Conservation (phyloP, 257 asterid genomes). For the Dorcoceras hygrometricum region DNA sequence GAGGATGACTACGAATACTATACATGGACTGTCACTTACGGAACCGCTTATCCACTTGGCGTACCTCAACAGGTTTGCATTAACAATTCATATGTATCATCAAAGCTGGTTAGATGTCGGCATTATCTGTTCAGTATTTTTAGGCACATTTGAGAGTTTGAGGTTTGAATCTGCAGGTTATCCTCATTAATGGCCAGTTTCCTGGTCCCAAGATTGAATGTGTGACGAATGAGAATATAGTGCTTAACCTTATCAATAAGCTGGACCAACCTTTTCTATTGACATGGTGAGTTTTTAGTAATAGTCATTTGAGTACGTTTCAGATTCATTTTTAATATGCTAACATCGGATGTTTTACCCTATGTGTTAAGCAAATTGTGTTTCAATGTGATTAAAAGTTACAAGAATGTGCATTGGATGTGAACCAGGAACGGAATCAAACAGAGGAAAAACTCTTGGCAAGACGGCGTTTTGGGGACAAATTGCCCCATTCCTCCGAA, state of each 20-base stretch:
- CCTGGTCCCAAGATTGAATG: conserved; percentile 86
- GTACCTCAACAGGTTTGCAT: conserved; percentile 65
- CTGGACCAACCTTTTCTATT: conserved; percentile 81
- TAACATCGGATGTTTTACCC: too few species aligned
- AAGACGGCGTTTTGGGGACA: conserved; percentile 94
- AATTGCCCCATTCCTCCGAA: conserved; percentile 89
- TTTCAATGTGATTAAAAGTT: too few species aligned
- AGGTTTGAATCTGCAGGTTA: conserved; percentile 52
- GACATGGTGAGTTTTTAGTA: conserved; percentile 62
- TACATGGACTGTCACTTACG: conserved; percentile 89
- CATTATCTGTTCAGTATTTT: not conserved
- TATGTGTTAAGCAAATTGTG: too few species aligned
- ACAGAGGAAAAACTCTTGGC: conserved; percentile 98
- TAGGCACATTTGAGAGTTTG: not conserved
- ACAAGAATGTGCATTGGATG: conserved; percentile 11
- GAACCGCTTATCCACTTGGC: conserved; percentile 78
- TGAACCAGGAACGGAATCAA: conserved; percentile 84
- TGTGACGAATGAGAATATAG: conserved; percentile 82
- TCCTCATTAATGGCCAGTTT: conserved; percentile 89
- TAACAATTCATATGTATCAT: not conserved
- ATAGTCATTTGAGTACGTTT: not conserved
- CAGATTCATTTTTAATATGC: not conserved
- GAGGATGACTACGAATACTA: conserved; percentile 80
- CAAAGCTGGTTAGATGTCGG: too few species aligned
- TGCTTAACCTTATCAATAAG: conserved; percentile 74